Conservation (phyloP, 139 green algal genomes). For the Tetradesmus obliquus region DNA sequence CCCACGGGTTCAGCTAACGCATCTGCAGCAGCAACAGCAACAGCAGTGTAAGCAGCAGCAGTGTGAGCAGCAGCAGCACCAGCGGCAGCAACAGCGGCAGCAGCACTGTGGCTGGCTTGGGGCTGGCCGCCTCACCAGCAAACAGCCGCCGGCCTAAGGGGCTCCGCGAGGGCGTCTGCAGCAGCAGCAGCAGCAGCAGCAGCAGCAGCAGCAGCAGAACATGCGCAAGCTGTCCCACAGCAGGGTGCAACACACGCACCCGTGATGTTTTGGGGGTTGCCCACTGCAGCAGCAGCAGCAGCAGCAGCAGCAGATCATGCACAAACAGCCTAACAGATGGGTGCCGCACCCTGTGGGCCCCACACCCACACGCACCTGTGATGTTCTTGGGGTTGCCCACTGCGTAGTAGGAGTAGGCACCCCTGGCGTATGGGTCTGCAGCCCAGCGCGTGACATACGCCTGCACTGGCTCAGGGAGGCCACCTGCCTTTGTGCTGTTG, state of each 20-base stretch:
- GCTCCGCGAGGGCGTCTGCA: conserved; percentile 58
- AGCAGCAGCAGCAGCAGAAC: neutral
- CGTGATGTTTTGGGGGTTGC: neutral
- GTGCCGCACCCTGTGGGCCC: too few relatives aligned
- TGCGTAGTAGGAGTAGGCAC: conserved; percentile 76
- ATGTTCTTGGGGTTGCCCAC: conserved; percentile 69
- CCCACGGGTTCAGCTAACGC: conserved; percentile 59
- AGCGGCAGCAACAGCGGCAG: neutral
- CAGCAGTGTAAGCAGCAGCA: neutral
- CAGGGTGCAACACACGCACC: neutral
- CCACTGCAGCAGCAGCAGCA: neutral
- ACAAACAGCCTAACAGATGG: neutral
- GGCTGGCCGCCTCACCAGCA: conserved; percentile 78
- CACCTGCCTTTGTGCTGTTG: neutral
- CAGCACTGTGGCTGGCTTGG: conserved; percentile 76
- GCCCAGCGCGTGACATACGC: conserved; percentile 59
- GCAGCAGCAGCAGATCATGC: neutral
- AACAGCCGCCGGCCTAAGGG: conserved; percentile 69
- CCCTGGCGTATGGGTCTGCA: conserved; percentile 47
- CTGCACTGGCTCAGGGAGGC: conserved; percentile 44
- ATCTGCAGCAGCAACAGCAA: conserved; percentile 34
- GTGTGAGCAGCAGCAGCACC: too few relatives aligned
- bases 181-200: neutral
- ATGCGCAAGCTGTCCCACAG: too few relatives aligned
- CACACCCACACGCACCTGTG: conserved; percentile 29